phyloP scores from a whole-genome alignment of 306 rosid genomes.

The Vigna mungo region DNA sequence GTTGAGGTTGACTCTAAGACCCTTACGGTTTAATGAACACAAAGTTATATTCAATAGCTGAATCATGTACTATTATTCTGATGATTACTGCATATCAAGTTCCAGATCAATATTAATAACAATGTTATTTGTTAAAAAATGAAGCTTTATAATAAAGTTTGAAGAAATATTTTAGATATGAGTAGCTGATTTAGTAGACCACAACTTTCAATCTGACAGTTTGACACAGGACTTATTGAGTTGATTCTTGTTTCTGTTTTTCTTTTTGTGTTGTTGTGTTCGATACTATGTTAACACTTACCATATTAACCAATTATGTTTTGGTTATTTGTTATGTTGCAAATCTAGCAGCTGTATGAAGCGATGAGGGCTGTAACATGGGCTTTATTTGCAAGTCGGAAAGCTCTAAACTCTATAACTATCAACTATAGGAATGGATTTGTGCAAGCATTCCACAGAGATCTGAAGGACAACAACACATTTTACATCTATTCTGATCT shows the following conservation, averaged over 20 bases:
- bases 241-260: not conserved
- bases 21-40: slow-evolving; percentile 2
- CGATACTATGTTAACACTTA: slow-evolving; percentile 27
- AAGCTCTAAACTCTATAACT: slow-evolving; percentile 92
- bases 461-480: slow-evolving; percentile 82
- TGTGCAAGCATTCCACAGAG: slow-evolving; percentile 97
- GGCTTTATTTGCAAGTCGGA: slow-evolving; percentile 87
- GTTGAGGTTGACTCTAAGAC: slow-evolving; percentile 73
- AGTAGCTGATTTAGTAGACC: not conserved
- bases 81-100: not conserved
- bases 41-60: not conserved
- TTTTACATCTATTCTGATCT: slow-evolving; percentile 93
- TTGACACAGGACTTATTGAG: not conserved
- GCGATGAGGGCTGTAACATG: slow-evolving; percentile 89
- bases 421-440: slow-evolving; percentile 91
- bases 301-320: slow-evolving; percentile 28
- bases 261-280: not conserved
- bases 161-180: not conserved
- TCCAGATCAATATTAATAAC: not conserved
- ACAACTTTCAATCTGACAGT: not conserved
- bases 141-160: not conserved
- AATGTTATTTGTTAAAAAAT: not conserved
- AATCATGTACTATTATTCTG: slow-evolving; percentile 2
- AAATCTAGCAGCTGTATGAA: slow-evolving; percentile 80
- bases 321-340: slow-evolving; percentile 39